A percentile compares a stretch with the other conserved stretches of the same genome.
Conservation (phyloP, 805 yeast species). For the Metschnikowia noctiluminum region DNA sequence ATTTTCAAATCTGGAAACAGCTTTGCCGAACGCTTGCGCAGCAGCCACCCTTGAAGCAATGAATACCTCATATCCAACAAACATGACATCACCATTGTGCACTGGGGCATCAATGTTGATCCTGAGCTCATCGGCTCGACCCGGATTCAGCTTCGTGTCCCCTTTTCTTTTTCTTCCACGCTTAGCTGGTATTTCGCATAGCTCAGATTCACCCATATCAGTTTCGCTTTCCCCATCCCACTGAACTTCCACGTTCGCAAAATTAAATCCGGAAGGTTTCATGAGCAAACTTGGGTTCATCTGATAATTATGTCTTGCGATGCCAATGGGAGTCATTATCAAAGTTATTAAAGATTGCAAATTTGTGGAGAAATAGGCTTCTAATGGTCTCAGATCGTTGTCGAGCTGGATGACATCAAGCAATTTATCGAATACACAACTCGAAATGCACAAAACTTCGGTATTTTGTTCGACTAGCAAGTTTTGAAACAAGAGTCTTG, state of each 20-base stretch:
- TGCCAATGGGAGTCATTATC: slow-evolving; percentile 91
- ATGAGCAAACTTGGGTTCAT: slow-evolving; percentile 76
- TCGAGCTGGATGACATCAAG: slow-evolving; percentile 42
- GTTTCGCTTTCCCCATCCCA: slow-evolving; percentile 11
- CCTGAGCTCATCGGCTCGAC: slow-evolving; percentile 53
- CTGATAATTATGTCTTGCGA: slow-evolving; percentile 80
- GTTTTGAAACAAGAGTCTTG: slow-evolving; percentile 82
- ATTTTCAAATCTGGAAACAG: slow-evolving; percentile 48
- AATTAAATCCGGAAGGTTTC: slow-evolving; percentile 67
- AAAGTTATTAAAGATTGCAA: slow-evolving; percentile 59
- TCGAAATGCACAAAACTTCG: slow-evolving; percentile 63
- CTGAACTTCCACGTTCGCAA: slow-evolving; percentile 15
- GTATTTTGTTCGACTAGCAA: slow-evolving; percentile 83
- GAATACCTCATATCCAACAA: slow-evolving; percentile 74
- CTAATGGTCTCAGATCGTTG: slow-evolving; percentile 36
- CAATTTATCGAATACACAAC: slow-evolving; percentile 55
- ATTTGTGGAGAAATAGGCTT: slow-evolving; percentile 53
- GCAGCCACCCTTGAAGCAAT: slow-evolving; percentile 73
- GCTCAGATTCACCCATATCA: slow-evolving; percentile 7
- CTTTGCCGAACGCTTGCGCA: slow-evolving; percentile 70
- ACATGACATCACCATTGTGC: slow-evolving; percentile 82
- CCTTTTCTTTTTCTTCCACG: slow-evolving; percentile 50
- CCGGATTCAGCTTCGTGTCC: slow-evolving; percentile 33
- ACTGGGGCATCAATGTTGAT: slow-evolving; percentile 93
- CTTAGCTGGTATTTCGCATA: slow-evolving; percentile 21